Evolutionary conservation across 2,329 filamentous ascomycete species (phyloP).

Genomic region (Cytospora piceicola): DNA sequence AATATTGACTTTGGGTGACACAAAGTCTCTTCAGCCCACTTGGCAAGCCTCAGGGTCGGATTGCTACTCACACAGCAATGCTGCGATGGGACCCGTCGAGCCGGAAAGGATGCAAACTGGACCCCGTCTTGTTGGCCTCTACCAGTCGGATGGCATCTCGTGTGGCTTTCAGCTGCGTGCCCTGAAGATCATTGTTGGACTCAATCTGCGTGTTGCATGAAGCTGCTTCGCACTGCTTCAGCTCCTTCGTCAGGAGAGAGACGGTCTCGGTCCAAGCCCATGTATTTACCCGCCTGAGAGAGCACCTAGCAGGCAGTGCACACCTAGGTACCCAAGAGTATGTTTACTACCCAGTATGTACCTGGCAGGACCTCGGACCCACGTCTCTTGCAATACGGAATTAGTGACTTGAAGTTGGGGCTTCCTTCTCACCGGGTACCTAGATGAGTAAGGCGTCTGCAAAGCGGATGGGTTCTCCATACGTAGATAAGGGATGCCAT

Average conservation of each 20-base stretch:
- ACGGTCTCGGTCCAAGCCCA: not conserved
- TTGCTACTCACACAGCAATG: too few species aligned
- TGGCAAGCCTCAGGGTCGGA: not conserved
- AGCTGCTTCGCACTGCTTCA: not conserved
- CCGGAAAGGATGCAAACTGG: not conserved
- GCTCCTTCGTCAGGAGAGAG: not conserved
- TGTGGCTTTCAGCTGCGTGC: not conserved
- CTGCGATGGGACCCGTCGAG: not conserved
- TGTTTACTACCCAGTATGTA: too few species aligned
- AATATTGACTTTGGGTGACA: not conserved
- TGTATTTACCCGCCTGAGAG: not conserved
- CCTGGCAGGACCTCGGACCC: not conserved
- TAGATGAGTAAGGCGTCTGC: not conserved
- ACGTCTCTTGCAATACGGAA: not conserved
- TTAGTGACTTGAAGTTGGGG: not conserved
- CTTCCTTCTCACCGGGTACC: not conserved
- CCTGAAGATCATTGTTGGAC: not conserved
- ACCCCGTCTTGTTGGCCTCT: not conserved
- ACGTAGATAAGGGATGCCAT: not conserved
- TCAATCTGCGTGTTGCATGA: not conserved
- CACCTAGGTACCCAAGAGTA: too few species aligned
- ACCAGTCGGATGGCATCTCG: not conserved
- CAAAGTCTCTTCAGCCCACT: not conserved
- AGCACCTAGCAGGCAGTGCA: not conserved
- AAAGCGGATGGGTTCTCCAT: not conserved